Conservation (phyloP, 2,329 filamentous ascomycete species). For the Scleromitrula shiraiana region DNA sequence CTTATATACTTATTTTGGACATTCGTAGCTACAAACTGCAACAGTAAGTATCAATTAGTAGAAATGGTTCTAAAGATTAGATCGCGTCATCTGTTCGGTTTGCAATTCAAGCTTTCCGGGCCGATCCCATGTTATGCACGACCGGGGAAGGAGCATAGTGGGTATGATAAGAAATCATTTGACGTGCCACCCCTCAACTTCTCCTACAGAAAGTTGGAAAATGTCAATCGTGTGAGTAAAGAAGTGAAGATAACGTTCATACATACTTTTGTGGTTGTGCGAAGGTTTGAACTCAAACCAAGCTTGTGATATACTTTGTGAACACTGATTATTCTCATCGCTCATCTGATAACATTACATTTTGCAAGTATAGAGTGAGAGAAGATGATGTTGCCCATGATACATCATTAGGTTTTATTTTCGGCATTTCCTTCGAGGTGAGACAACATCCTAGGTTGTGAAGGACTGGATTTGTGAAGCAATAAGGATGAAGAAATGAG, state of each 20-base stretch:
- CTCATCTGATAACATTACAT: neutral
- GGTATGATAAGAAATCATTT: slow-evolving; percentile 5
- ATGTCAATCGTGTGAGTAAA: neutral
- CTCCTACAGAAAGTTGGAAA: neutral
- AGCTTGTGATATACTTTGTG: neutral
- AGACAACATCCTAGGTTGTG: neutral
- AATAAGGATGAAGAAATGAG: neutral
- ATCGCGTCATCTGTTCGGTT: slow-evolving; percentile 2
- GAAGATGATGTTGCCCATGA: neutral
- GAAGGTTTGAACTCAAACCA: too few relatives aligned
- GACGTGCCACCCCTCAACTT: neutral
- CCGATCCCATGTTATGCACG: slow-evolving; percentile 3
- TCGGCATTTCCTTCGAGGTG: neutral
- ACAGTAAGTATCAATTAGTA: neutral
- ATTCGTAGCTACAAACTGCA: neutral
- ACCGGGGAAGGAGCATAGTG: slow-evolving; percentile 2
- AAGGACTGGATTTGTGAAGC: neutral
- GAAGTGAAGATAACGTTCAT: neutral
- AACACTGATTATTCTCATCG: neutral
- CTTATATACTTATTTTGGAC: slow-evolving; percentile 3
- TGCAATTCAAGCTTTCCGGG: slow-evolving; percentile 2
- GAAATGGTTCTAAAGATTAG: too few relatives aligned
- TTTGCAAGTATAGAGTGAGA: neutral
- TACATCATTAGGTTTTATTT: neutral
- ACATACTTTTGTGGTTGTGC: too few relatives aligned